phyloP scores from a whole-genome alignment of 2,329 filamentous ascomycete species.

The Neonectria hederae region DNA sequence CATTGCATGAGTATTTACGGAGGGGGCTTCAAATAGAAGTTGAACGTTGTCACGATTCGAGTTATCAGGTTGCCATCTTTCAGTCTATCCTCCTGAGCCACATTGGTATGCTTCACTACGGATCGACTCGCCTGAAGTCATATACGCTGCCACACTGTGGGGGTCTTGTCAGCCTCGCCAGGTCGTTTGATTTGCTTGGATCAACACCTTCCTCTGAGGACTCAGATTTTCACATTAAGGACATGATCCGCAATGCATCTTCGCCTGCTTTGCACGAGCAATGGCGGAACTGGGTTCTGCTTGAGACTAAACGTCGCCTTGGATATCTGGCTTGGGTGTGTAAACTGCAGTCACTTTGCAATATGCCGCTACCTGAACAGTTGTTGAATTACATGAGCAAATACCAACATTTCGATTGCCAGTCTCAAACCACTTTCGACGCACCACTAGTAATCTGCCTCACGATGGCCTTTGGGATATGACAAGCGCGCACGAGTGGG shows the following conservation, averaged over 20 bases:
- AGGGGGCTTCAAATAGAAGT: constrained; percentile 19
- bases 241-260: constrained; percentile 6
- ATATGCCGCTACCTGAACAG: neutral
- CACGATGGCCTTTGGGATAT: constrained; percentile 26
- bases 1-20: constrained; percentile 39
- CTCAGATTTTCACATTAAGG: neutral
- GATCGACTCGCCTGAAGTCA: neutral
- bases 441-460: constrained; percentile 1
- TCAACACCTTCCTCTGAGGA: neutral
- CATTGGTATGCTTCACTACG: constrained; percentile 19
- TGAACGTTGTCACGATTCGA: neutral
- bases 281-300: constrained; percentile 13
- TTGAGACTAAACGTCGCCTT: constrained; percentile 22
- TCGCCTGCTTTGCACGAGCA: neutral
- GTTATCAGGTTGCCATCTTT: neutral
- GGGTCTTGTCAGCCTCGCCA: neutral
- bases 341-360: neutral
- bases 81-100: constrained; percentile 32
- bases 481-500: constrained; percentile 11
- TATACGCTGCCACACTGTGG: neutral
- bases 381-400: constrained; percentile 16
- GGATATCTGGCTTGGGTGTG: constrained; percentile 29
- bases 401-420: constrained; percentile 12
- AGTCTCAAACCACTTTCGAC: constrained; percentile 2
- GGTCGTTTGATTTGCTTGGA: neutral